Percentiles rank a stretch among this genome's conserved stretches.
Conservation (phyloP, 1,284 basidiomycete species). For the Thelephora terrestris region DNA sequence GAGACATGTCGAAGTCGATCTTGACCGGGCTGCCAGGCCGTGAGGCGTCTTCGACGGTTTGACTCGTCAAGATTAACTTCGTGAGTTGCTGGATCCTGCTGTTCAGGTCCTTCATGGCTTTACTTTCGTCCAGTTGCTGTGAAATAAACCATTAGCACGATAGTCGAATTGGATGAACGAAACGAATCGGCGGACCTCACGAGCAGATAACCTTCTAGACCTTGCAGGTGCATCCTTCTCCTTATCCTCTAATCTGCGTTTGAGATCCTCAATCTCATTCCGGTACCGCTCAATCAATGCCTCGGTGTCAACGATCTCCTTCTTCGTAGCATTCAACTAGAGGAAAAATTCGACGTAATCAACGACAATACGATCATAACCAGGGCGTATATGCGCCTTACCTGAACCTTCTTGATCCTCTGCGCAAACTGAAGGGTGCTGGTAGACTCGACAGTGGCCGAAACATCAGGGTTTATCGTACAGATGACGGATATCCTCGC, state of each 20-base stretch:
- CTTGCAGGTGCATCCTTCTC: slow-evolving; percentile 47
- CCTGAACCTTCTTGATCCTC: slow-evolving; percentile 74
- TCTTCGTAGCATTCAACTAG: slow-evolving; percentile 80
- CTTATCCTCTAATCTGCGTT: slow-evolving; percentile 53
- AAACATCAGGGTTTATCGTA: slow-evolving; percentile 79
- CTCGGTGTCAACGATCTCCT: slow-evolving; percentile 88
- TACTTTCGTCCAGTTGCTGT: slow-evolving; percentile 68
- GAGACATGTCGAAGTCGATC: slow-evolving; percentile 77
- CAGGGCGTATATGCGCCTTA: slow-evolving; percentile 18
- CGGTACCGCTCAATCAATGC: slow-evolving; percentile 87
- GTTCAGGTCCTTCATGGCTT: slow-evolving; percentile 74
- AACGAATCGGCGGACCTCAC: slow-evolving; percentile 40
- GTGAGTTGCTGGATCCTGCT: slow-evolving; percentile 76
- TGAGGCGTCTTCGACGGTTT: slow-evolving; percentile 63
- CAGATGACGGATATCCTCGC: slow-evolving; percentile 95
- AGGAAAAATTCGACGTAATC: slow-evolving; percentile 11
- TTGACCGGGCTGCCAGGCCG: slow-evolving; percentile 73
- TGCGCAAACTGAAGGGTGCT: slow-evolving; percentile 86
- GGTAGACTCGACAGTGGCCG: slow-evolving; percentile 70
- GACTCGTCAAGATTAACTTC: slow-evolving; percentile 79
- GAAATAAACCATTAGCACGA: slow-evolving; percentile 1
- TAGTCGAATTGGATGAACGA: neutral
- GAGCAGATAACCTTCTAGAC: slow-evolving; percentile 51
- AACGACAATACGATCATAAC: neutral
- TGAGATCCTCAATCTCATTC: slow-evolving; percentile 84